These are phyloP conservation scores for Claviceps sorghi DNA, from an alignment of 2,329 filamentous ascomycete species.

Conservation along the genomic window DNA sequence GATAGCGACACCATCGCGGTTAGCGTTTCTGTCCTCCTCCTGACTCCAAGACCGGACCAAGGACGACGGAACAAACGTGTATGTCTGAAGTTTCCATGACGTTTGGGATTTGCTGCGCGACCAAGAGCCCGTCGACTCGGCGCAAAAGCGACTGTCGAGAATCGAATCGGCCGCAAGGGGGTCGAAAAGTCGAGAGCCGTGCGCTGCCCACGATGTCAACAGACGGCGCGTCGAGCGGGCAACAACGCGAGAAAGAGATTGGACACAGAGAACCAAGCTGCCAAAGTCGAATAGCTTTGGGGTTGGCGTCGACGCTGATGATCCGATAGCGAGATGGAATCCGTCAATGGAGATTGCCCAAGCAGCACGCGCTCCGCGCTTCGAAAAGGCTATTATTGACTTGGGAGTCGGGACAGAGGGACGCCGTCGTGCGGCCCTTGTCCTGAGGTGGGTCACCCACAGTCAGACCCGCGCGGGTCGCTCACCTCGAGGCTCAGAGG, in stretches of 20 bases:
- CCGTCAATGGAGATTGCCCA: background rate
- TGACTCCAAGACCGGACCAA: background rate
- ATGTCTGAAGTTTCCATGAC: constrained; percentile 20
- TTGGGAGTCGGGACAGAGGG: background rate
- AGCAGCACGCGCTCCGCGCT: background rate
- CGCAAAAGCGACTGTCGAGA: background rate
- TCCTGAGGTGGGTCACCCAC: background rate
- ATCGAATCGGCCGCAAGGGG: constrained; percentile 12
- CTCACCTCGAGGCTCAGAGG: background rate
- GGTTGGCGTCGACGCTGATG: background rate
- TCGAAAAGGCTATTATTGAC: background rate
- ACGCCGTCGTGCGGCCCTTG: background rate
- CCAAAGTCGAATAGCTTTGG: background rate
- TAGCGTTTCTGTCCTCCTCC: background rate
- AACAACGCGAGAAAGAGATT: background rate
- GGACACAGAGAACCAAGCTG: background rate
- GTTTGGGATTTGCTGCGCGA: constrained; percentile 10
- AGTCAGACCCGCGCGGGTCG: no score
- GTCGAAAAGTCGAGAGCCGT: constrained; percentile 22
- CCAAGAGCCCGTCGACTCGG: constrained; percentile 1
- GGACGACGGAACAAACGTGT: constrained; percentile 11
- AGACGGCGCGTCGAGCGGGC: constrained; percentile 13
- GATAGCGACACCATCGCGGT: background rate
- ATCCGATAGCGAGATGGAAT: background rate
- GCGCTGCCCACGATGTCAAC: constrained; percentile 16